Evolutionary conservation across 345 rosid species (phyloP).

Genomic region (Arabidopsis thaliana): DNA sequence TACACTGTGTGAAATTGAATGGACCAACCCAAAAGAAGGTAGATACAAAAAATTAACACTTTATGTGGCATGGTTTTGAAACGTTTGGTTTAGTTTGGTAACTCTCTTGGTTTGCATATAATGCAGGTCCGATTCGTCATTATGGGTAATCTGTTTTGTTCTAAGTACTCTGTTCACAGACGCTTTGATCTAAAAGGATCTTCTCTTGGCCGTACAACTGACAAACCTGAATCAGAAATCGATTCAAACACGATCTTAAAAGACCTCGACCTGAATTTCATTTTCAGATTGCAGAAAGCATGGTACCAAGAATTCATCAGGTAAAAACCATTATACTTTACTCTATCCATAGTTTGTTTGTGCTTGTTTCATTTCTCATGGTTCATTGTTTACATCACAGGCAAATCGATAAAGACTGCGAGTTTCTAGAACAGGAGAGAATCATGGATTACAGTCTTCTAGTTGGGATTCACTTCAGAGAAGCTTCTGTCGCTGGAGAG

Average conservation of each 20-base stretch:
- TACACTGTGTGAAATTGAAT: conserved; percentile 82
- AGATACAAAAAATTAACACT: neutral
- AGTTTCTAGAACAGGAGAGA: conserved; percentile 90
- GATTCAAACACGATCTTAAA: conserved; percentile 80
- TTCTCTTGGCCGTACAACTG: conserved; percentile 89
- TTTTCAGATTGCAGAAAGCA: conserved; percentile 76
- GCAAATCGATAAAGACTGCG: conserved; percentile 93
- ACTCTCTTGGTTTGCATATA: conserved; percentile 7
- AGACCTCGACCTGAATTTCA: conserved; percentile 85
- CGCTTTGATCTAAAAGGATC: conserved; percentile 96
- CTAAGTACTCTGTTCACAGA: conserved; percentile 78
- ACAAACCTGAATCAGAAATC: conserved; percentile 77
- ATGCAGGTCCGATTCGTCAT: conserved; percentile 90
- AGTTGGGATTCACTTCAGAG: conserved; percentile 92
- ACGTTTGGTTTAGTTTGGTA: conserved; percentile 5
- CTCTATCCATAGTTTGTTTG: neutral
- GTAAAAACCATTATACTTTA: conserved; percentile 21
- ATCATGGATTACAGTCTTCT: conserved; percentile 97
- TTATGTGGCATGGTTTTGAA: neutral
- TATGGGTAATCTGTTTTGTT: conserved; percentile 94
- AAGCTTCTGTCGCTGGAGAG: conserved; percentile 66
- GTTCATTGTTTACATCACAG: conserved; percentile 47
- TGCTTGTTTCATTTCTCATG: conserved; percentile 18
- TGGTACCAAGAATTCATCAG: conserved; percentile 79
- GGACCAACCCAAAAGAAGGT: conserved; percentile 93